Evolutionary conservation across 2,329 filamentous ascomycete species (phyloP), one percentile per base, ranked within the genome.

Genomic region (Aureobasidium sp.): DNA sequence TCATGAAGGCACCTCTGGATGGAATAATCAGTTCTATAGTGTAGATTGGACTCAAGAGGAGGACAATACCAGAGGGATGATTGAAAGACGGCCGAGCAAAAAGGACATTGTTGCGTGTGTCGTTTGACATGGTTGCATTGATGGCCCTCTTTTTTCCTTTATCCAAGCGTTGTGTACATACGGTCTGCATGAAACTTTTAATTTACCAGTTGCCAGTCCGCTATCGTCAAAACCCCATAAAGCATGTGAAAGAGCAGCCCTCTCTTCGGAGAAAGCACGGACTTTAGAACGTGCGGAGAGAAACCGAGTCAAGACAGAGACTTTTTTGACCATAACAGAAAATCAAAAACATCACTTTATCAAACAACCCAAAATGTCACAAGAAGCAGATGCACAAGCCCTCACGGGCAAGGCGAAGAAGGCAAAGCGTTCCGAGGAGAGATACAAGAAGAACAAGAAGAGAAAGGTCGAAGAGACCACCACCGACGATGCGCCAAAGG

Each of bases 361-460:
- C 36, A 41, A 20, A 42, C 42, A 37, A 26, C 1, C 17, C 36
- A 41, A 39, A 46, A 69, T 72, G 70, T 71, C 70, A 59, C 56
- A 68, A 63, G 70, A 70, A 39, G 60, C 68, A 63, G 70, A 70
- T 9, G 64, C 62, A 12, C 65, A 61, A 23, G 47, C 62, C 1
- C 51, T 70, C 9, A 70, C 67, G 12, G 64, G 69, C 53, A 74
- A 74, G 63, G 71, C 71, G 46, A 74, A 71, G 67, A 73, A 73
- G 57, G 72, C 70, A 20, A 68, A 69, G 47, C 65, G 73, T 52
- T 72, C 73, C 59, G 71, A 71, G 27, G 72, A 73, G 64, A 65
- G 73, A 58, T 65, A 67, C 44, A 67, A 68, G 65, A 70, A 70
- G 64, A 67, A 68, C 66, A 72, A 72, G 64, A 74, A 75, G 66